Base-by-base conservation (phyloP, 805 yeast species). In the Suhomyces sp. region DNA sequence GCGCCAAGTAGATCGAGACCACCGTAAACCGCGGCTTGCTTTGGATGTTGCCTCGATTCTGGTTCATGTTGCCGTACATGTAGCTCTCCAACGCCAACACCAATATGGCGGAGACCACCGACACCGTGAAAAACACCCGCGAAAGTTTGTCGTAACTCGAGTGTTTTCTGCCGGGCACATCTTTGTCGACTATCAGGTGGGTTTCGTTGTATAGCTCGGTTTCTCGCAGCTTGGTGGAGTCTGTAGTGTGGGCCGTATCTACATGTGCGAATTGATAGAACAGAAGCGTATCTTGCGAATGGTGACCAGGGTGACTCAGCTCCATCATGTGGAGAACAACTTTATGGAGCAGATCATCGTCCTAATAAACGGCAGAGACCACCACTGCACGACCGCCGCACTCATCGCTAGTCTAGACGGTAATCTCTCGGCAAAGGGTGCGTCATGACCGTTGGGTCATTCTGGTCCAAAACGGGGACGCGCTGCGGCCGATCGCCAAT, bases 1-100 rank as follows among this genome's bases (percentile, higher is more conserved):
- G 64, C 1, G 82, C 78, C 52, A 79, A 61, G 58, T 70, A 78
- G 17, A 79, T 76, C 40, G 73, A 65, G 52, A 73, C 57, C 54
- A 73, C 68, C 40, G 64, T 54, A 47, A 66, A 69, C 31, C 58
- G 50, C 4, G 35, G 47, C 48, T 63, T 52, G 46, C 54, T 57
- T 22, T 64, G 53, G 44, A 64, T 53, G 22, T 52, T 49, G 29
- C 54, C 44, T 53, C 67, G 61, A 56, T 76, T 73, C n/a, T 62
- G 54, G 48, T 72, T 69, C 48, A 72, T 71, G 7, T 70, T 71
- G 0, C 73, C 75, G 54, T 71, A 76, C 59, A 77, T 63, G 59
- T 71, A 73, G 3, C 62, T 60, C 53, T 77, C 77, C n/a, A 76
- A 63, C 3, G 63, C 70, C 13, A 76, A 51, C 2, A 73, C 66